Base-by-base conservation (phyloP, 257 asterid genomes). In the Gentiana macrophylla region DNA sequence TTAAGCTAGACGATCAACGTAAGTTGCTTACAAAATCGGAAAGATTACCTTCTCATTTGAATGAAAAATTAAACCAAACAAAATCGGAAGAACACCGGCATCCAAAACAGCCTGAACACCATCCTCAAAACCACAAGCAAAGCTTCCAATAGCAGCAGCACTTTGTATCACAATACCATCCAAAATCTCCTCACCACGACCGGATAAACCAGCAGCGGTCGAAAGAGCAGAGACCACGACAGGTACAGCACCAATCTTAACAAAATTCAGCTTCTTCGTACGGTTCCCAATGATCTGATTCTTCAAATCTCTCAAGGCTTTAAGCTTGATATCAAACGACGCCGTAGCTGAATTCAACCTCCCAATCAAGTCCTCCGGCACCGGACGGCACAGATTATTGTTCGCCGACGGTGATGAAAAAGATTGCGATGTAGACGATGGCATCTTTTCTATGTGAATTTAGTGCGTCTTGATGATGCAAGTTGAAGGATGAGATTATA, bases 211-310 rank as follows among this genome's bases (percentile, higher is more conserved):
- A 12, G 74, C 72, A 44, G 78, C 47, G 24, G 24, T 24, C 34
- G 94, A 78, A 46, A 90, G 76, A 41, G 84, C 68, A 2, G 83
- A 65, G 62, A 80, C 89, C 44, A 91, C 79, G 37, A 72, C 74
- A 37, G 92, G 89, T 45, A 83, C 94, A 43, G 98, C 98, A 46
- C 94, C 95, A 56, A 87, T 86, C 77, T 83, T 87, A 64, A 91
- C 68, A 65, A 75, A 91, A 49, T 77, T 76, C 6, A 82, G 65
- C 80, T 91, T 91, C 62, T 84, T 86, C 1, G 96, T 91, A 6
- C 86, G 98, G 66, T 84, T 91, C 8, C 98, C 98, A 12, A 91
- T 91, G 12, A 91, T 91, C 62, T 82, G 96, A 64, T 91, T 91
- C 78, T 91, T 91, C 61, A 91, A 71, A 57, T 82, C 94, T 71